Conservation (phyloP, 106 monocot species). For the Iris macrosiphon region DNA sequence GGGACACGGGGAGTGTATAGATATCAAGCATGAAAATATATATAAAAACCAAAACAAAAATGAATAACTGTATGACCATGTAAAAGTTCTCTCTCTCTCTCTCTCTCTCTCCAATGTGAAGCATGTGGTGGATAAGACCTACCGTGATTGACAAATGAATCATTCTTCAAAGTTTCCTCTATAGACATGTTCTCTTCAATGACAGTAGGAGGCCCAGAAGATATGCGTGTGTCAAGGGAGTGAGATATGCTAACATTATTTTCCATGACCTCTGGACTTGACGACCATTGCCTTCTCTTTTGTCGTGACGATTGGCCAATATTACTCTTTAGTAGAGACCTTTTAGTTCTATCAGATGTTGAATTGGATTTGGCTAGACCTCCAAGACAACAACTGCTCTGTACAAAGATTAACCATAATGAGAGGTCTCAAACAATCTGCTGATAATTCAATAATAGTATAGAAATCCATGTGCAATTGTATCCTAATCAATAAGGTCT, state of each 20-base stretch:
- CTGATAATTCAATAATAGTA: not conserved
- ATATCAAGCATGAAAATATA: too few relatives aligned
- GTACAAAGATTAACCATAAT: constrained; percentile 24
- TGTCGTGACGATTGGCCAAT: constrained; percentile 3
- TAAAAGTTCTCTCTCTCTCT: too few relatives aligned
- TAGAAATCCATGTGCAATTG: not conserved
- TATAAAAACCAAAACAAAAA: too few relatives aligned
- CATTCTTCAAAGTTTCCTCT: constrained; percentile 24
- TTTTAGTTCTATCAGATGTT: constrained; percentile 12
- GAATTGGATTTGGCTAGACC: constrained; percentile 24
- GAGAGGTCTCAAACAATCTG: constrained; percentile 8
- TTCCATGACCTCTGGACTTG: constrained; percentile 36
- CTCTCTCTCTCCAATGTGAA: too few relatives aligned
- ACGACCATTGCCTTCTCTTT: constrained; percentile 38
- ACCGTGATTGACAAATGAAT: constrained; percentile 50
- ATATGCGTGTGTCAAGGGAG: constrained; percentile 32
- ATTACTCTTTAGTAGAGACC: constrained; percentile 9
- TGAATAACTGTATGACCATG: too few relatives aligned
- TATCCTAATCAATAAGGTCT: not conserved
- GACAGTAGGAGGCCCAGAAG: constrained; percentile 11
- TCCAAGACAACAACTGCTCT: constrained; percentile 55
- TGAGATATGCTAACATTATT: constrained; percentile 39
- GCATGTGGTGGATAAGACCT: too few relatives aligned
- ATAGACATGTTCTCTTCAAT: constrained; percentile 18
- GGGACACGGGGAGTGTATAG: too few relatives aligned